Base-by-base conservation (phyloP, 495 filamentous ascomycete species). In the Annulohypoxylon nitens region DNA sequence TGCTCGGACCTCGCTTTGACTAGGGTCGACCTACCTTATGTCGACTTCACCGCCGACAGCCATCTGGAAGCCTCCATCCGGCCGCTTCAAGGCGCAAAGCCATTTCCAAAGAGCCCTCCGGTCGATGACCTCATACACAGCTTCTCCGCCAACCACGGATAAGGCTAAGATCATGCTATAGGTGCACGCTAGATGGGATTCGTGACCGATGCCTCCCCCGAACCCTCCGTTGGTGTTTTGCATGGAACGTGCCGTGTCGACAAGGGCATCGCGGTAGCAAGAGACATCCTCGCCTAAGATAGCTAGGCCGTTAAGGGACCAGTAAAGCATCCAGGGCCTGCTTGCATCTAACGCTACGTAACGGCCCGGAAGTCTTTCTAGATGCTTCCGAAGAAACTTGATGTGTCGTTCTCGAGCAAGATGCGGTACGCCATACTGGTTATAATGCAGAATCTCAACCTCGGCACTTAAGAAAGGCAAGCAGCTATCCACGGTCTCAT, bases 291-390 rank as follows among this genome's bases (percentile, higher is more conserved):
- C 88, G 20, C 93, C 93, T 41, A 98, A 84, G 20, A 93, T 80
- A 41, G 85, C 82, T 25, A 98, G 84, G 0, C 88, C 93, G 9
- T 88, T 87, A 34, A 98, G 81, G 47, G 88, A 90, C 96, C 96
- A 99, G 81, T 98, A 98, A 70, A 96, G 81, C 74, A 97, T 86
- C 96, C 96, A 99, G 1, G 96, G 93, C 53, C 96, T 85, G 74
- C 90, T 92, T 14, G 96, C 90, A 83, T 99, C 96, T 57, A 92
- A 85, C 1, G 82, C 82, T 20, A 91, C 88, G 73, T 91, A 96
- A 10, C 81, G 79, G 2, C 84, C 78, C 0, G 94, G 93, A 64
- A 96, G 89, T 16, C 83, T 79, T 6, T 78, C 85, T 16, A 99
- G 82, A 26, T 86, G 83, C 45, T 87, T 83, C 58, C 90, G 90